Percentiles rank a stretch among this genome's conserved stretches.
phyloP scores from a whole-genome alignment of 371 early-diverging fungal genomes.

The Mucor indicus region DNA sequence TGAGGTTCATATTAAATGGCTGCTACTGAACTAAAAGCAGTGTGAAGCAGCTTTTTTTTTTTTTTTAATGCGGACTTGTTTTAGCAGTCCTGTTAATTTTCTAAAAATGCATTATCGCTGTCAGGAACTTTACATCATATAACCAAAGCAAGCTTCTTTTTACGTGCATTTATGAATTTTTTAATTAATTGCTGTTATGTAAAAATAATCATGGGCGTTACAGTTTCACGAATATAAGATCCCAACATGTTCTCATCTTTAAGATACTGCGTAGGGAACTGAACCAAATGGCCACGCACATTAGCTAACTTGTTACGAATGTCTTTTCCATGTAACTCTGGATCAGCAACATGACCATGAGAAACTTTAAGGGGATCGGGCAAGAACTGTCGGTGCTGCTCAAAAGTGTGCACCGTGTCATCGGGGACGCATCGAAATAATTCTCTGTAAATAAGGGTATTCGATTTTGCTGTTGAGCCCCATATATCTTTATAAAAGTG shows the following conservation, averaged over 20 bases:
- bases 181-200: no score
- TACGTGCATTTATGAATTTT: no score
- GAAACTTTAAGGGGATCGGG: constrained; percentile 50
- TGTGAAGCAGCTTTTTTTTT: neutral
- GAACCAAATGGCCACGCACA: constrained; percentile 66
- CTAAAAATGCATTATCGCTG: no score
- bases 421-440: constrained; percentile 89
- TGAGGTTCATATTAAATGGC: neutral
- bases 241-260: constrained; percentile 67
- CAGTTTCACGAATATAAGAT: constrained; percentile 43
- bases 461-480: constrained; percentile 60
- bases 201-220: constrained; percentile 53
- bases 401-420: constrained; percentile 66
- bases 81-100: no score
- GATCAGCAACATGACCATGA: constrained; percentile 58
- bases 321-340: constrained; percentile 27
- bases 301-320: constrained; percentile 36
- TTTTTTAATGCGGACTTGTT: no score
- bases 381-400: constrained; percentile 58
- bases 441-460: constrained; percentile 71
- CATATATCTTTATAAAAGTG: constrained; percentile 62
- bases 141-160: no score
- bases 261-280: constrained; percentile 72
- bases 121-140: no score
- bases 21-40: neutral